Evolutionary conservation across 208 protist species (phyloP).

Genomic region (Leptomonas seymouri): DNA sequence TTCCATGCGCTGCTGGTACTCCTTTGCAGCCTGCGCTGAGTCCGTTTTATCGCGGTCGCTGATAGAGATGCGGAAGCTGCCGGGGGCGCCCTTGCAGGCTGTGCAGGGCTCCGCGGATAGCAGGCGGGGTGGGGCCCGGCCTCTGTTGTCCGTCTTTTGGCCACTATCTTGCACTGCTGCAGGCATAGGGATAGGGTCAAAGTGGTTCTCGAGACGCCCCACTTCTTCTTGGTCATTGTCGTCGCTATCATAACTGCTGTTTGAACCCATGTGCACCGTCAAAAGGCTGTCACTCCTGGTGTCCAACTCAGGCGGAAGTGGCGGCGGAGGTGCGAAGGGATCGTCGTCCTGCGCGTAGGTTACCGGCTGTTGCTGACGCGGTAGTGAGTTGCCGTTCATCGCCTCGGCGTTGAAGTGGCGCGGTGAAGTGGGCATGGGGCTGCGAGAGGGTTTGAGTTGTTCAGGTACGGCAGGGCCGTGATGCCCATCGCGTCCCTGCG

Average conservation of each 20-base stretch:
- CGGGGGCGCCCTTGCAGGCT: slow-evolving; percentile 9
- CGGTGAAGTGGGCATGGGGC: slow-evolving; percentile 12
- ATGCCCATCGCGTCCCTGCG: slow-evolving; percentile 1
- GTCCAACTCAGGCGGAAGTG: background rate
- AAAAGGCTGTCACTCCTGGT: slow-evolving; percentile 12
- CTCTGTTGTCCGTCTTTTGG: background rate
- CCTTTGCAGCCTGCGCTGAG: slow-evolving; percentile 47
- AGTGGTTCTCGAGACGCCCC: slow-evolving; percentile 30
- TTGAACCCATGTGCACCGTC: background rate
- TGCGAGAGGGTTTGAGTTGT: background rate
- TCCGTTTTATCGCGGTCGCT: slow-evolving; percentile 44
- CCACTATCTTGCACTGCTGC: background rate
- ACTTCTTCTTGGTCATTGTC: background rate
- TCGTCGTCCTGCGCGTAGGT: slow-evolving; percentile 22
- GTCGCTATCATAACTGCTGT: slow-evolving; percentile 1
- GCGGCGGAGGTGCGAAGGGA: slow-evolving; percentile 19
- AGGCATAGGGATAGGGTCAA: slow-evolving; percentile 35
- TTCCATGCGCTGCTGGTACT: slow-evolving; percentile 58
- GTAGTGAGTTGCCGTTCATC: background rate
- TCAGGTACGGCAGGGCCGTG: background rate
- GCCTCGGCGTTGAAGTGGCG: slow-evolving; percentile 1
- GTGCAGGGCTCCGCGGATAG: slow-evolving; percentile 5
- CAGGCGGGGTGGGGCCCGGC: slow-evolving; percentile 5
- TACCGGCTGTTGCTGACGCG: background rate
- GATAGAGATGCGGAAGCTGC: slow-evolving; percentile 28